phyloP scores from a whole-genome alignment of 805 yeast genomes.

The Sungouiozyma intestinalis region DNA sequence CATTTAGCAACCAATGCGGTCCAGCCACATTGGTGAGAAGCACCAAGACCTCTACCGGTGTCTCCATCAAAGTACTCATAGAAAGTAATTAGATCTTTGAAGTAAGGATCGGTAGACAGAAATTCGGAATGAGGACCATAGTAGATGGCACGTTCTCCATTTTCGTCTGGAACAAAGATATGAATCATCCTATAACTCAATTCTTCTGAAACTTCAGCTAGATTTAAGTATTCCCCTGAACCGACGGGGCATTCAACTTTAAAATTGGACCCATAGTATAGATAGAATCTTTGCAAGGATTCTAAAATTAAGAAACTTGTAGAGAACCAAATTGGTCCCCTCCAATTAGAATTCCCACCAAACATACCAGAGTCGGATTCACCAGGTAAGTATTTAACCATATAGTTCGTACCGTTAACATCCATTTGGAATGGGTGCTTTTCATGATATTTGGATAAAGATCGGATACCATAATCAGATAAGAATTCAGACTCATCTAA shows the following conservation, averaged over 20 bases:
- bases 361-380: conserved; percentile 88
- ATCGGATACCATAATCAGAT: conserved; percentile 78
- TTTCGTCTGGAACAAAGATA: conserved; percentile 60
- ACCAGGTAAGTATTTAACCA: conserved; percentile 71
- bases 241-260: conserved; percentile 88
- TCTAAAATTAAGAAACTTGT: conserved; percentile 79
- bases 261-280: conserved; percentile 79
- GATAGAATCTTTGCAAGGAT: conserved; percentile 74
- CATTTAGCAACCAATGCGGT: conserved; percentile 87
- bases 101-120: conserved; percentile 55
- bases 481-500: conserved; percentile 81
- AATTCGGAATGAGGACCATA: conserved; percentile 53
- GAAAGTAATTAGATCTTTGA: conserved; percentile 68
- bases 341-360: conserved; percentile 96
- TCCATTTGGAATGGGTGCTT: conserved; percentile 78
- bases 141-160: conserved; percentile 65
- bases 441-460: conserved; percentile 78
- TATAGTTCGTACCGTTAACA: conserved; percentile 64
- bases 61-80: conserved; percentile 91
- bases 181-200: conserved; percentile 78
- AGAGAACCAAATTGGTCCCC: conserved; percentile 97
- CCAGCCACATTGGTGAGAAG: conserved; percentile 96
- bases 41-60: conserved; percentile 88
- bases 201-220: conserved; percentile 87
- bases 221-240: conserved; percentile 62